Evolutionary conservation across 2,329 filamentous ascomycete genomes (phyloP).

Genomic region (Paecilomyces fulvus): DNA sequence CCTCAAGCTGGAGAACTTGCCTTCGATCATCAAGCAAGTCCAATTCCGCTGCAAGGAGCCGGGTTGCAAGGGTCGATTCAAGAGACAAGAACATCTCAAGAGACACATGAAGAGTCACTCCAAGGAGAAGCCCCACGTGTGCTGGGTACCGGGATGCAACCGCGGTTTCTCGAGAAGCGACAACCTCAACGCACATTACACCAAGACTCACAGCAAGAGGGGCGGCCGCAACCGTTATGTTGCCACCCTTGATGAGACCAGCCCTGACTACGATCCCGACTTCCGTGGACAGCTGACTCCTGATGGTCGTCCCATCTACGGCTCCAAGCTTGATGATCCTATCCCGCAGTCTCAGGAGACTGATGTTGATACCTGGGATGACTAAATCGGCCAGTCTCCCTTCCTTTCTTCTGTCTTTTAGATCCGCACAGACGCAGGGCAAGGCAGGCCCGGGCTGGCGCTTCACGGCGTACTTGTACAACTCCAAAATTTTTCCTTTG

Average conservation of each 20-base stretch:
- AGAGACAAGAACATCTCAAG: constrained; percentile 43
- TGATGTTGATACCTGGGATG: constrained; percentile 26
- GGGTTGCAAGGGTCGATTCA: constrained; percentile 39
- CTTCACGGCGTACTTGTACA: constrained; percentile 15
- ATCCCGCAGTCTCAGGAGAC: constrained; percentile 24
- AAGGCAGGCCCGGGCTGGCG: constrained; percentile 13
- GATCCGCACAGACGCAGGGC: constrained; percentile 13
- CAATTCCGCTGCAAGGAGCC: constrained; percentile 35
- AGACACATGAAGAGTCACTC: constrained; percentile 42
- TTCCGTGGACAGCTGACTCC: constrained; percentile 36
- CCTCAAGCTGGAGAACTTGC: constrained; percentile 28
- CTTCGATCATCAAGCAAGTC: constrained; percentile 32
- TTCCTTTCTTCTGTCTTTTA: constrained; percentile 6
- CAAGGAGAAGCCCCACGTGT: constrained; percentile 35
- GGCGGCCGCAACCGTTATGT: constrained; percentile 39
- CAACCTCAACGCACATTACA: constrained; percentile 39
- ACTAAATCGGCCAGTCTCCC: constrained; percentile 12
- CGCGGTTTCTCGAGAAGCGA: constrained; percentile 36
- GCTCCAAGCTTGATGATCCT: constrained; percentile 26
- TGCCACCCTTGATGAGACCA: constrained; percentile 36
- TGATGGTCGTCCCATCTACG: constrained; percentile 34
- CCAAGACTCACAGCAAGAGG: constrained; percentile 39
- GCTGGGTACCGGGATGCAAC: constrained; percentile 37
- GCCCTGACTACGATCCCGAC: constrained; percentile 35
- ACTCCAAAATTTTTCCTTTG: too few relatives aligned